Percentiles rank a stretch among this genome's conserved stretches.
Conservation (phyloP, 257 asterid genomes). For the Solanum appendiculatum region DNA sequence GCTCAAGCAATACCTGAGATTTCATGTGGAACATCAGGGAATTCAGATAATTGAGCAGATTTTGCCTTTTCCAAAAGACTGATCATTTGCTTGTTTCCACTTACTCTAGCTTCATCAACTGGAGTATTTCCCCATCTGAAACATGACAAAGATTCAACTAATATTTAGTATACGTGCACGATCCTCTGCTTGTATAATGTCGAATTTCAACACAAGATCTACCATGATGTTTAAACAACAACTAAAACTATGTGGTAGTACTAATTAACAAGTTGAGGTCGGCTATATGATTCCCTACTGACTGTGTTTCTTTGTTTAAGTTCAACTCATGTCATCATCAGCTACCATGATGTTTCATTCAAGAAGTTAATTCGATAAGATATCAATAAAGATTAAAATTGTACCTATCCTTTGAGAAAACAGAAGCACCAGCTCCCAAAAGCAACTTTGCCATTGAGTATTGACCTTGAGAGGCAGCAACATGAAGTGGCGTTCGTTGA, state of each 20-base stretch:
- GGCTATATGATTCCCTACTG: background rate
- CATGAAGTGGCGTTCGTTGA: slow-evolving; percentile 74
- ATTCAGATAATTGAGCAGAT: slow-evolving; percentile 33
- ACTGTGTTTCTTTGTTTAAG: background rate
- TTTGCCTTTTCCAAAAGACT: slow-evolving; percentile 62
- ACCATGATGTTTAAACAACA: background rate
- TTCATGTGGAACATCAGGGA: slow-evolving; percentile 25
- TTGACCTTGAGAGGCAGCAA: slow-evolving; percentile 75
- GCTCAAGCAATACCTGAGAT: slow-evolving; percentile 31
- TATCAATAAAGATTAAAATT: background rate
- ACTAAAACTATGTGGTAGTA: background rate
- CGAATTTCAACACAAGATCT: background rate
- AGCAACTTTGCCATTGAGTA: slow-evolving; percentile 67
- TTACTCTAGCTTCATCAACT: slow-evolving; percentile 60
- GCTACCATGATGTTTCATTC: background rate
- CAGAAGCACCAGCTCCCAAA: slow-evolving; percentile 85
- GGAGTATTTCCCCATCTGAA: slow-evolving; percentile 86
- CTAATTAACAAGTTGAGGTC: background rate
- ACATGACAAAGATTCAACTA: background rate
- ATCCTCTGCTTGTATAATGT: background rate
- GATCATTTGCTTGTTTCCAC: slow-evolving; percentile 69
- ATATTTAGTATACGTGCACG: background rate
- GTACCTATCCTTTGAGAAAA: slow-evolving; percentile 76
- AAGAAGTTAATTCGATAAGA: background rate
- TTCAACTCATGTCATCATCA: background rate